These are phyloP conservation scores for Podaxis rugospora DNA, from an alignment of 768 basidiomycete species.

Conservation along the genomic window DNA sequence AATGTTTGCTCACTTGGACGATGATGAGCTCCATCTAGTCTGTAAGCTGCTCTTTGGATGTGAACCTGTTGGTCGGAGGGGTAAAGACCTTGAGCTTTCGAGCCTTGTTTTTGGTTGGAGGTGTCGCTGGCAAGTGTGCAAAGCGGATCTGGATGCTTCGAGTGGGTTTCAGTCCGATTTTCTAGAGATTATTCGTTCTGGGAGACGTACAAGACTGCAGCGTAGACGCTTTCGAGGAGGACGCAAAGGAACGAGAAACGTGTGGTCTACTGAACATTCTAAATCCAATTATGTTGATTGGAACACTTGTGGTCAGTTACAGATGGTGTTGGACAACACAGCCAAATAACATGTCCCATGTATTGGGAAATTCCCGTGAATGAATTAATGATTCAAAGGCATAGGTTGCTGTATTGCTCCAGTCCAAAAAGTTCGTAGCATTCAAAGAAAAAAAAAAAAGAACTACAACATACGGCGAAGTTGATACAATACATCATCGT, in stretches of 20 bases:
- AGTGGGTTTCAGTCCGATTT: not conserved
- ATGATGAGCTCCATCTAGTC: constrained; percentile 3
- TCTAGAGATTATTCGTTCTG: not conserved
- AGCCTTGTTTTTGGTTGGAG: not conserved
- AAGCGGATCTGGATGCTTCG: not conserved
- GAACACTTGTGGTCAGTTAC: not conserved
- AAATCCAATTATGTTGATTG: not conserved
- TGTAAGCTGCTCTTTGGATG: not conserved
- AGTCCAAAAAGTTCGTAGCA: not conserved
- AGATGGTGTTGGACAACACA: not conserved
- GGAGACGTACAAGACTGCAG: not conserved
- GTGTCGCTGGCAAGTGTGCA: not conserved
- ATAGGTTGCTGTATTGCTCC: too few species aligned
- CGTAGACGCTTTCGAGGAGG: not conserved
- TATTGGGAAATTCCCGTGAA: not conserved
- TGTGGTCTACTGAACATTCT: not conserved
- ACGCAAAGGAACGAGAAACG: not conserved
- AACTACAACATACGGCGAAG: not conserved
- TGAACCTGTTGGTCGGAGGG: not conserved
- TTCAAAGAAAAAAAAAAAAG: not conserved
- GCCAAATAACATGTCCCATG: not conserved
- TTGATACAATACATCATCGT: not conserved
- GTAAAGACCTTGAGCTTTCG: not conserved
- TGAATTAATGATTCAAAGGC: not conserved
- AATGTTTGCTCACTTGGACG: not conserved